phyloP scores from a whole-genome alignment of 768 basidiomycete species.

The Mycena metata region DNA sequence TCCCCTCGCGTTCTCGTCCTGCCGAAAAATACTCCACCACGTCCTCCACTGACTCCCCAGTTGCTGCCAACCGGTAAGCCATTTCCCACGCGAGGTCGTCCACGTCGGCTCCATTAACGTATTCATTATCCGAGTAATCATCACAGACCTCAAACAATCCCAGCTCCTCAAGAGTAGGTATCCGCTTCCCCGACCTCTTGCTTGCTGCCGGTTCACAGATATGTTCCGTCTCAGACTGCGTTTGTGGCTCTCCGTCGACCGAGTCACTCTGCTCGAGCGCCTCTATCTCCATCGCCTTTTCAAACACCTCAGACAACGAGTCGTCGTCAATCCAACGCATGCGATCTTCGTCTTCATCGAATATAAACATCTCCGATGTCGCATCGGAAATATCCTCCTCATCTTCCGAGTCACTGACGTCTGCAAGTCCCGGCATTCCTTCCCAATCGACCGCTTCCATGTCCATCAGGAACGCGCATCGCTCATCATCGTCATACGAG shows the following conservation, averaged over 20 bases:
- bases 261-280: too few species aligned
- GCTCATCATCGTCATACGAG: neutral
- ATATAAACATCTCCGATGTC: too few species aligned
- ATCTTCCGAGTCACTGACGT: neutral
- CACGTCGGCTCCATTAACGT: neutral
- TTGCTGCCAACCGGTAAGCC: too few species aligned
- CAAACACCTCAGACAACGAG: too few species aligned
- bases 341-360: neutral
- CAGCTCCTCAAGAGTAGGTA: neutral
- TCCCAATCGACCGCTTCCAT: neutral
- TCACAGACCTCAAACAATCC: neutral
- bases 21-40: neutral
- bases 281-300: too few species aligned
- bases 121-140: neutral
- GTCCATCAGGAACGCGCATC: neutral
- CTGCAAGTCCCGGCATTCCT: neutral
- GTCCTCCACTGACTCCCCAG: too few species aligned
- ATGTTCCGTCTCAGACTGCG: too few species aligned
- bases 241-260: too few species aligned
- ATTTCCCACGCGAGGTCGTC: neutral
- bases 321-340: neutral
- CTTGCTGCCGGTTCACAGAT: too few species aligned
- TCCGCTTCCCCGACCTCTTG: neutral
- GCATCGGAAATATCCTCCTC: neutral
- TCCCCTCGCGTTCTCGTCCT: too few species aligned